Evolutionary conservation across 805 yeast genomes (phyloP).

Genomic region (Yamadazyma scolyti): DNA sequence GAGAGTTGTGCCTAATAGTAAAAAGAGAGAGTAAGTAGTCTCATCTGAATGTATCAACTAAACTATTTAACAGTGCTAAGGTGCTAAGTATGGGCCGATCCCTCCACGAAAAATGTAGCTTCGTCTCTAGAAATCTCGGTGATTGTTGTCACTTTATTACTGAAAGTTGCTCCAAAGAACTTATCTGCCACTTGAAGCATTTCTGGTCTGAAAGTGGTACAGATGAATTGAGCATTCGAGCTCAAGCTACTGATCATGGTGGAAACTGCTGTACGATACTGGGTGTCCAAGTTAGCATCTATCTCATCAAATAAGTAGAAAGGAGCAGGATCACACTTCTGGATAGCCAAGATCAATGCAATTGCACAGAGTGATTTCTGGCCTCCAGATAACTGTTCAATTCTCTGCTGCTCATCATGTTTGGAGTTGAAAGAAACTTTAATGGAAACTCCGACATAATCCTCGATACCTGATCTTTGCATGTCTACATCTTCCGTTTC

Average conservation of each 20-base stretch:
- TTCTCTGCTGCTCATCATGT: conserved; percentile 77
- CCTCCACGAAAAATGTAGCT: conserved; percentile 83
- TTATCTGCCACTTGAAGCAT: conserved; percentile 83
- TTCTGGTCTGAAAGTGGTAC: conserved; percentile 95
- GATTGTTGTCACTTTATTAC: conserved; percentile 76
- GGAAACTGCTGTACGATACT: conserved; percentile 86
- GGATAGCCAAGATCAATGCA: conserved; percentile 89
- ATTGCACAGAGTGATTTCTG: conserved; percentile 97
- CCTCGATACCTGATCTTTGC: conserved; percentile 35
- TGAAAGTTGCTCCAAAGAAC: conserved; percentile 83
- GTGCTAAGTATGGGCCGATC: conserved; percentile 19
- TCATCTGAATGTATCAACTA: no score
- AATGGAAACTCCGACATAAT: conserved; percentile 78
- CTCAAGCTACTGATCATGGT: conserved; percentile 64
- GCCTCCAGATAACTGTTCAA: conserved; percentile 94
- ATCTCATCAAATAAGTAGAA: conserved; percentile 94
- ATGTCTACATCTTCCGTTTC: conserved; percentile 11
- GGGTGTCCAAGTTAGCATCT: conserved; percentile 93
- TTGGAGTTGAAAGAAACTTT: conserved; percentile 87
- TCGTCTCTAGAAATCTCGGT: conserved; percentile 65
- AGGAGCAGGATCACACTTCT: conserved; percentile 94
- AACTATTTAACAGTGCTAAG: no score
- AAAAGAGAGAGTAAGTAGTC: no score
- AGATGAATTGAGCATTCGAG: conserved; percentile 77
- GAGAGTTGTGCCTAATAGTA: no score